phyloP scores from a whole-genome alignment of 768 basidiomycete species.

The Xerocomus brunneocitrinus region DNA sequence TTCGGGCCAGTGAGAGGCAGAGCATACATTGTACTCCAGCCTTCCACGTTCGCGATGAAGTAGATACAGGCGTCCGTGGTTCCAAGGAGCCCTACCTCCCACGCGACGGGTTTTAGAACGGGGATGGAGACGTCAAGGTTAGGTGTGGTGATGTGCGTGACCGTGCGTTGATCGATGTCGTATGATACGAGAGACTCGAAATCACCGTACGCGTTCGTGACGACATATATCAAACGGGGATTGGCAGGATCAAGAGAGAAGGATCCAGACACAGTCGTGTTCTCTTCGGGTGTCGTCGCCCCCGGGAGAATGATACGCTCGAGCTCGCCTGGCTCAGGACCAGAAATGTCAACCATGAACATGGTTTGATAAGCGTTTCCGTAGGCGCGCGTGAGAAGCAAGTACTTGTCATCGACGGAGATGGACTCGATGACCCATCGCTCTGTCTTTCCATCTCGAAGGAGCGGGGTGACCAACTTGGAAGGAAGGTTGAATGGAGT shows the following conservation, averaged over 20 bases:
- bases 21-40: constrained; percentile 30
- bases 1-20: constrained; percentile 29
- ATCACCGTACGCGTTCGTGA: constrained; percentile 38
- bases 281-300: constrained; percentile 28
- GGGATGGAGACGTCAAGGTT: constrained; percentile 22
- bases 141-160: constrained; percentile 38
- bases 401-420: constrained; percentile 37
- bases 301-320: constrained; percentile 34
- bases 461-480: constrained; percentile 31
- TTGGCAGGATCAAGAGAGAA: constrained; percentile 32
- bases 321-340: constrained; percentile 18
- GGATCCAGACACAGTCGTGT: constrained; percentile 15
- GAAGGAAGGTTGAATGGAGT: constrained; percentile 32
- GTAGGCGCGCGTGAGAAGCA: constrained; percentile 30
- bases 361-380: constrained; percentile 27
- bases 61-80: constrained; percentile 28
- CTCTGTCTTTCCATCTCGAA: constrained; percentile 29
- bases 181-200: constrained; percentile 35
- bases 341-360: constrained; percentile 34
- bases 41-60: constrained; percentile 38
- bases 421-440: constrained; percentile 31
- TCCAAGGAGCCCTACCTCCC: constrained; percentile 27
- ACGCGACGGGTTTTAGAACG: constrained; percentile 33
- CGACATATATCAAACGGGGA: constrained; percentile 31
- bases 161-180: constrained; percentile 25